Conservation (phyloP, 768 basidiomycete species). For the Trametes maxima region DNA sequence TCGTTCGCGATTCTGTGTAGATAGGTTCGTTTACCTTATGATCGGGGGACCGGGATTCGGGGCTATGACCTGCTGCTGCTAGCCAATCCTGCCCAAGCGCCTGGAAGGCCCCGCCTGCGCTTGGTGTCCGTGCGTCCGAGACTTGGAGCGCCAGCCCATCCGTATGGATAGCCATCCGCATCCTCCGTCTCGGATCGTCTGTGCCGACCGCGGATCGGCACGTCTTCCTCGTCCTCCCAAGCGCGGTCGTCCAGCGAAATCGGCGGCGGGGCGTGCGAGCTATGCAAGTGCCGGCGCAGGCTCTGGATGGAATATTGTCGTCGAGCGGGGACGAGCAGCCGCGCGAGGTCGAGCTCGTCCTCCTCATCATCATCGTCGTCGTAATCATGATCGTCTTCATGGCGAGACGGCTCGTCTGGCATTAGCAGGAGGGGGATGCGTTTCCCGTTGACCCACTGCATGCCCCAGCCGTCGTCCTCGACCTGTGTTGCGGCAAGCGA, state of each 20-base stretch:
- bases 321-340: slow-evolving; percentile 68
- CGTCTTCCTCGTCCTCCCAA: slow-evolving; percentile 34
- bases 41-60: not conserved
- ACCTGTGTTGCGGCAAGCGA: slow-evolving; percentile 60
- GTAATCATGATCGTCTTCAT: slow-evolving; percentile 34
- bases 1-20: not conserved
- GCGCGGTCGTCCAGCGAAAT: slow-evolving; percentile 26
- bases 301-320: slow-evolving; percentile 76
- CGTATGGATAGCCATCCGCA: slow-evolving; percentile 31
- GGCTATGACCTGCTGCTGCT: slow-evolving; percentile 13
- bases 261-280: slow-evolving; percentile 13
- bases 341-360: slow-evolving; percentile 63
- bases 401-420: not conserved
- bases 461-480: slow-evolving; percentile 60
- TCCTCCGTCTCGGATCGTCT: slow-evolving; percentile 21
- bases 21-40: too few species aligned
- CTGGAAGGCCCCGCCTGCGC: slow-evolving; percentile 38
- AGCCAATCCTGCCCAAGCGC: slow-evolving; percentile 32
- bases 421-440: slow-evolving; percentile 23
- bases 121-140: slow-evolving; percentile 29
- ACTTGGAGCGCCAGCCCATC: slow-evolving; percentile 27
- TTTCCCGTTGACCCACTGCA: slow-evolving; percentile 30
- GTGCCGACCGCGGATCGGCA: slow-evolving; percentile 14
- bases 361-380: slow-evolving; percentile 55
- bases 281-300: slow-evolving; percentile 60